phyloP scores from a whole-genome alignment of 2,329 filamentous ascomycete species.

The Aspergillus jensenii region DNA sequence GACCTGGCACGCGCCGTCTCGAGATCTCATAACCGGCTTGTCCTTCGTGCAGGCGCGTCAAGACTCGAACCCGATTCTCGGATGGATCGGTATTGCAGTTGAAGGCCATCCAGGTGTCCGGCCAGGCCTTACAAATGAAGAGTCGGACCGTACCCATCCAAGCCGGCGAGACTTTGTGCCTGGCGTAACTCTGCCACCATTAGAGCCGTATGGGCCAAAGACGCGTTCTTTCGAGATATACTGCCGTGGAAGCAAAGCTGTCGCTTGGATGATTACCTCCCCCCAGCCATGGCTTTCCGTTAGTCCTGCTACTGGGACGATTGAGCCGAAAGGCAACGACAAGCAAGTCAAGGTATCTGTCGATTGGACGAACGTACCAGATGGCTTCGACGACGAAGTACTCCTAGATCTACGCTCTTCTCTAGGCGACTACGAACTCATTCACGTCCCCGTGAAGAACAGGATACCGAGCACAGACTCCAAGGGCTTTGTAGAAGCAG shows the following conservation, averaged over 20 bases:
- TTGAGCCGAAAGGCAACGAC: slow-evolving; percentile 49
- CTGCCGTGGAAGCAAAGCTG: slow-evolving; percentile 48
- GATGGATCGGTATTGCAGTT: neutral
- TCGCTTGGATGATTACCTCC: slow-evolving; percentile 27
- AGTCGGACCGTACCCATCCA: slow-evolving; percentile 59
- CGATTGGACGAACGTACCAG: slow-evolving; percentile 54
- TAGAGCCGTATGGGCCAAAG: slow-evolving; percentile 58
- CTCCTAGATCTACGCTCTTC: slow-evolving; percentile 24
- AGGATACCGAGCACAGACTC: slow-evolving; percentile 53
- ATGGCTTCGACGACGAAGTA: slow-evolving; percentile 15
- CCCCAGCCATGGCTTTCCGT: slow-evolving; percentile 50
- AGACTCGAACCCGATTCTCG: neutral
- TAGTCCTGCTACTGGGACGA: slow-evolving; percentile 50
- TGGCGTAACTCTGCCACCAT: slow-evolving; percentile 56
- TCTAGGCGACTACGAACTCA: slow-evolving; percentile 27
- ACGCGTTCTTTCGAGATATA: slow-evolving; percentile 65
- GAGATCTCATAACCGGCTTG: neutral
- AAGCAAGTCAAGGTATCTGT: slow-evolving; percentile 55
- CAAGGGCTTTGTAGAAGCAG: slow-evolving; percentile 63
- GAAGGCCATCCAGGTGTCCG: neutral
- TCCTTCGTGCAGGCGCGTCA: neutral
- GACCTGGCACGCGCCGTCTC: slow-evolving; percentile 30
- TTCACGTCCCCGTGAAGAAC: slow-evolving; percentile 58
- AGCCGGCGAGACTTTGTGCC: slow-evolving; percentile 53
- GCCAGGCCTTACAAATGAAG: neutral